A percentile compares a stretch with the other conserved stretches of the same genome.
These are phyloP conservation scores for Infundibulicybe gibba DNA, from an alignment of 768 basidiomycete species.

Conservation along the genomic window DNA sequence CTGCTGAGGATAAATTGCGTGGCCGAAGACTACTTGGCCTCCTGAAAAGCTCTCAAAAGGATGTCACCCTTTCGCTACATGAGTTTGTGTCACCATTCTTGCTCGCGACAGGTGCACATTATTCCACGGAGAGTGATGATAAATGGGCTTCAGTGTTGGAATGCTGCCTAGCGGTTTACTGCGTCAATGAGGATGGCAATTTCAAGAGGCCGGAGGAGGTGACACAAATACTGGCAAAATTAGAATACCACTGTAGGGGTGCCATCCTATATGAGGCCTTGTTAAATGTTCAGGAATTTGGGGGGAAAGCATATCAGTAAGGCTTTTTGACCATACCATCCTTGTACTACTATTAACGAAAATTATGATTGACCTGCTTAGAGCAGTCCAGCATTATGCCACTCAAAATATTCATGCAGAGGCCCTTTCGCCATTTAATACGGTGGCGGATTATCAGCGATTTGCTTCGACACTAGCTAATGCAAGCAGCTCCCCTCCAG, in stretches of 20 bases:
- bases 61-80: not conserved
- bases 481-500: not conserved
- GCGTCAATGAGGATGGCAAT: not conserved
- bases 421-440: not conserved
- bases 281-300: not conserved
- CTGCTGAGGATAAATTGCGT: not conserved
- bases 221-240: not conserved
- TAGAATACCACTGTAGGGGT: slow-evolving; percentile 1
- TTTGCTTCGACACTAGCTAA: not conserved
- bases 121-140: not conserved
- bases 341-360: not conserved
- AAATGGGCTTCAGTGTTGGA: not conserved
- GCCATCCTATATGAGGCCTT: not conserved
- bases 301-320: not conserved
- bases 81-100: not conserved
- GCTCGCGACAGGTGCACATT: not conserved
- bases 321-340: too few relatives aligned
- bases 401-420: not conserved
- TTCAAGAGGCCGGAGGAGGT: not conserved
- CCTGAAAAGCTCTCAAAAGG: not conserved
- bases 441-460: not conserved
- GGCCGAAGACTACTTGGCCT: not conserved
- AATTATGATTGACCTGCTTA: not conserved
- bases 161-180: not conserved
- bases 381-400: not conserved